Evolutionary conservation across 495 filamentous ascomycete species (phyloP), one percentile per base, ranked within the genome.

Genomic region (Pseudoneurospora amorphoporcata): DNA sequence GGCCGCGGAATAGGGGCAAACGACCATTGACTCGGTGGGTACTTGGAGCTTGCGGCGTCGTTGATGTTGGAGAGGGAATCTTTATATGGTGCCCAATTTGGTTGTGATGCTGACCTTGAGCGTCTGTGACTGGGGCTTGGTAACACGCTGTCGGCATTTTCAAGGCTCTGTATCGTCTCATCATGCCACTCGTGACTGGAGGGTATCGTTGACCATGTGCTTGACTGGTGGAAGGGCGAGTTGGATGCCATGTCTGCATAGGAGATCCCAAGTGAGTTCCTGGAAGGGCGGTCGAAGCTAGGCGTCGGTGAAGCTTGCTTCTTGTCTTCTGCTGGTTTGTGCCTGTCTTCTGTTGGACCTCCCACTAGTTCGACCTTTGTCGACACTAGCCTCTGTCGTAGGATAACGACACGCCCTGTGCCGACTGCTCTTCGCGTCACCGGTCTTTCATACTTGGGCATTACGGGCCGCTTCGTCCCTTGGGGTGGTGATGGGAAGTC

Each of bases 261-360:
- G n/a, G 76, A 76, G 39, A 83, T 81, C 8, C 79, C 79, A 3
- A 81, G 73, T 10, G 78, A 78, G 69, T 79, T 77, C 38, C 74
- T 74, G 16, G 72, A 16, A 2, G 53, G 53, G 23, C 53, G 53
- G 53, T 65, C 32, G 29, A 65, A 65, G 53, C 53, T 65, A 8
- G 53, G 29, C 14, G 53, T 65, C 23, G 53, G 29, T 65, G 53
- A 37, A 32, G 53, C 12, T 65, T 65, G 53, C 53, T 65, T 65
- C 29, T 37, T 17, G 3, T 65, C 29, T 29, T 35, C 10, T 29
- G 47, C 4, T 58, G 10, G 19, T 58, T 14, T 58, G 47, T 58
- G 19, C 0, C 10, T 12, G 47, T 29, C 23, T 29, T 58, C 53
- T 1, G 12, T 17, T 1, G 53, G 53, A 17, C 53, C 14, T 65